Evolutionary conservation across 371 early-diverging fungal species (phyloP).

Genomic region (Mortierella sp.): DNA sequence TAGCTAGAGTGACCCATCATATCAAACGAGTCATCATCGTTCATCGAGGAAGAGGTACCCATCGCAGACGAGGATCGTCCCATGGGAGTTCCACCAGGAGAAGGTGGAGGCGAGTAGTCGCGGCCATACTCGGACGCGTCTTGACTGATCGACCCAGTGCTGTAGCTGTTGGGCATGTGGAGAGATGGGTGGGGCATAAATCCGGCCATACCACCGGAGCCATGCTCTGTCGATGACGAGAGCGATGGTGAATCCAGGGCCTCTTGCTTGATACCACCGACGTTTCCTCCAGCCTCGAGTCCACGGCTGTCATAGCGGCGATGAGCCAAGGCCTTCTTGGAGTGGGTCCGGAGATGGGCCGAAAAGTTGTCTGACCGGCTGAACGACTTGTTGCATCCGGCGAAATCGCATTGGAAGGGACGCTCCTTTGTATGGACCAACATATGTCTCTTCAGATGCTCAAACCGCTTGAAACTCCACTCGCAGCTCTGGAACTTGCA

Average conservation of each 20-base stretch:
- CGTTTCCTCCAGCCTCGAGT: slow-evolving; percentile 16
- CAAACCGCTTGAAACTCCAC: slow-evolving; percentile 79
- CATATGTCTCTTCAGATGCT: slow-evolving; percentile 87
- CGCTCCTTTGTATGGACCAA: slow-evolving; percentile 77
- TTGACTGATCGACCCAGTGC: slow-evolving; percentile 34
- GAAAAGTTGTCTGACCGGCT: slow-evolving; percentile 85
- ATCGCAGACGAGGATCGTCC: slow-evolving; percentile 30
- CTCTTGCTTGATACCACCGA: slow-evolving; percentile 39
- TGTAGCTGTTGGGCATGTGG: slow-evolving; percentile 38
- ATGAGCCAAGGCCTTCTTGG: slow-evolving; percentile 50
- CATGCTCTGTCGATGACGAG: slow-evolving; percentile 14
- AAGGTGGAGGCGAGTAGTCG: slow-evolving; percentile 47
- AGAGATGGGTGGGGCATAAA: slow-evolving; percentile 48
- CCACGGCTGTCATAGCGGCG: slow-evolving; percentile 49
- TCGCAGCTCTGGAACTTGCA: slow-evolving; percentile 57
- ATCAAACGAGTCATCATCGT: slow-evolving; percentile 53
- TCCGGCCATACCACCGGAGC: slow-evolving; percentile 23
- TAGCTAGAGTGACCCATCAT: slow-evolving; percentile 48
- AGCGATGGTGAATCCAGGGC: slow-evolving; percentile 29
- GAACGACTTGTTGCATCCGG: slow-evolving; percentile 79
- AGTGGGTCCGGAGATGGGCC: slow-evolving; percentile 73
- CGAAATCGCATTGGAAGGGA: slow-evolving; percentile 76
- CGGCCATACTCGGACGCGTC: slow-evolving; percentile 49
- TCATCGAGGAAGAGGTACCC: slow-evolving; percentile 43
- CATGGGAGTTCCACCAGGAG: slow-evolving; percentile 40